Base-by-base conservation (phyloP, 805 yeast species). In the Nakazawaea laoshanensis region DNA sequence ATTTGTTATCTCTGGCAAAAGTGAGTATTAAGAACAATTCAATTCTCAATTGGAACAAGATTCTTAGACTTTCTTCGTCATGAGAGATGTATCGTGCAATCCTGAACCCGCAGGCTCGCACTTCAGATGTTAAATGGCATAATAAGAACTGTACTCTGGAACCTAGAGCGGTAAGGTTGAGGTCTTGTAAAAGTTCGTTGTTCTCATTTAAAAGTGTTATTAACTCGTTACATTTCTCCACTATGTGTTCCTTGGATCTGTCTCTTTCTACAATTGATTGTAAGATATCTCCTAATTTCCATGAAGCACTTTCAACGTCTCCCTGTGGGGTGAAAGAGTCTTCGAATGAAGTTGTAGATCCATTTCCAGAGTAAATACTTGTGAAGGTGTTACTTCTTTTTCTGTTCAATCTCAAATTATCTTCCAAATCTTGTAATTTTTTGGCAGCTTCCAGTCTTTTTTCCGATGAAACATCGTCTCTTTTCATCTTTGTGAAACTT, bases 61-160 rank as follows among this genome's bases (percentile, higher is more conserved):
- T 53, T n/a, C 58, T 52, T 5, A 85, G 48, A 2, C 87, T 71
- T 5, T 67, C 69, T 10, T 61, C 48, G 39, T 71, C 71, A 21
- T 68, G 66, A 13, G 81, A 59, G 12, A 83, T 60, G 42, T 80
- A 69, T 12, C 96, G 60, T 15, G 86, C 66, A 1, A 86, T 65
- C 31, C 94, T 62, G 51, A 76, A 86, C 0, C 88, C 95, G 2
- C 86, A 68, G 0, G 88, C 81, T 6, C 78, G 65, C 1, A 84
- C 79, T 37, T 74, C 77, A 19, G 76, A 64, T 29, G 70, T 65
- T 5, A 61, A 62, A 44, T 72, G 75, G 18, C 72, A 58, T 14
- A 88, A 52, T 49, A 86, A 60, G 14, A 67, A 65, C 44, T 76
- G 82, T 8, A 88, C 63, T 20, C 74, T 57, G 32, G 62, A 63